These are phyloP conservation scores for Aureobasidium sp. DNA, from an alignment of 2,329 filamentous ascomycete genomes.

Conservation along the genomic window DNA sequence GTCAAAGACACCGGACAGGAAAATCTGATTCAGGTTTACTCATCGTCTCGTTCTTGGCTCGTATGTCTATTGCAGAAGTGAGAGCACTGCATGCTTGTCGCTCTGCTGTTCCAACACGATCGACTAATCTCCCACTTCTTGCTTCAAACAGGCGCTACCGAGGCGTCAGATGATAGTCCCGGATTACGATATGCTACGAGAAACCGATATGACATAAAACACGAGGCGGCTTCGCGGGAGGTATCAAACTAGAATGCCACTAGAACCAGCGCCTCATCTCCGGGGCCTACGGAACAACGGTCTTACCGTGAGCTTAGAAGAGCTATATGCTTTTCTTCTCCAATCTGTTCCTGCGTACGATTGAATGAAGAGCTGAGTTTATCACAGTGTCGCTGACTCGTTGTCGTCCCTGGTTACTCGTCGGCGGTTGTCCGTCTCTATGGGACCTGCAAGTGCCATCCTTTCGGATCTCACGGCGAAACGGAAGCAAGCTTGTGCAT, in stretches of 20 bases:
- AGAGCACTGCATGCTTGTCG: not conserved
- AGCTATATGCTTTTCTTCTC: slow-evolving; percentile 4
- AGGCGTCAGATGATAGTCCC: slow-evolving; percentile 9
- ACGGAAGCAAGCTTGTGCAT: slow-evolving; percentile 10
- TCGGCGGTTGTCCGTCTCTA: not conserved
- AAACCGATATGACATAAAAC: slow-evolving; percentile 11
- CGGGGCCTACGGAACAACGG: slow-evolving; percentile 14
- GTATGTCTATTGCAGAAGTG: not conserved
- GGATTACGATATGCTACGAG: slow-evolving; percentile 5
- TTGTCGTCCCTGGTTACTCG: slow-evolving; percentile 7
- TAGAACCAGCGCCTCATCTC: slow-evolving; percentile 14
- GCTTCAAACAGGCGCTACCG: slow-evolving; percentile 12
- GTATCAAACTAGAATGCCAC: slow-evolving; percentile 15
- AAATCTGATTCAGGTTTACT: not conserved
- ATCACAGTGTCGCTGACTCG: slow-evolving; percentile 3
- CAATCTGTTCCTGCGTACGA: slow-evolving; percentile 1
- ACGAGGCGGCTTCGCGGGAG: slow-evolving; percentile 8
- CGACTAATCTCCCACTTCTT: slow-evolving; percentile 8
- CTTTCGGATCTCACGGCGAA: slow-evolving; percentile 7
- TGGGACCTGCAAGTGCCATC: slow-evolving; percentile 9
- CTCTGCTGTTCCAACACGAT: not conserved
- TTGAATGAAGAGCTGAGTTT: not conserved
- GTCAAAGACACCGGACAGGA: slow-evolving; percentile 4
- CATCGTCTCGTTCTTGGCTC: not conserved
- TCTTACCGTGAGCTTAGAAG: slow-evolving; percentile 7